Evolutionary conservation across 208 protist genomes (phyloP), one percentile per base, ranked within the genome.

Genomic region (Acanthamoeba castellanii): DNA sequence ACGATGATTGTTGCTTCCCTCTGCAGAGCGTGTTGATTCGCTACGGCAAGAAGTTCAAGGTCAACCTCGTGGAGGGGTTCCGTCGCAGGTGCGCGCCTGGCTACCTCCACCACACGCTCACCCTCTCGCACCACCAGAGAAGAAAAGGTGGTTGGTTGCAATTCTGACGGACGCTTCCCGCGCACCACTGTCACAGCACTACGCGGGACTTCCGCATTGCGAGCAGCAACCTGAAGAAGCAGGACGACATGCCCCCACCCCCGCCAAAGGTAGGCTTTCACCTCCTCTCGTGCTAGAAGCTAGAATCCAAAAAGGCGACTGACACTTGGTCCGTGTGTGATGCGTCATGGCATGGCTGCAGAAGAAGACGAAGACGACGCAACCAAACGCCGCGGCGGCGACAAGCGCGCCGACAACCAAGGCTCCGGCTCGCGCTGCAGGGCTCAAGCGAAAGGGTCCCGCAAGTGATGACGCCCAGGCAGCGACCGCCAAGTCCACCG

Each of bases 11-110:
- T 47, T 47, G 45, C 45, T 47, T 11, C 45, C 5, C 5, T 3
- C 7, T 37, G n/a, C 87, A 92, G 87, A 78, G 87, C 47, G 57
- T 78, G 7, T 42, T 92, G 27, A 92, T 92, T 52, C 45, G 74
- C 30, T 85, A 72, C 34, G 57, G 91, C 30, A 94, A 94, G 91
- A 57, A 94, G 50, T 72, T 47, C 72, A 94, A 94, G 50, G 27
- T 94, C 20, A 84, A 94, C 70, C 72, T 94, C 7, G 27, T 70
- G 42, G 57, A 94, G 74, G 55, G 57, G 0, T 94, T 94, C 91
- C 45, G 72, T 27, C 34, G 91, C 1, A 85, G 76, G 76, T 85
- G 18, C 27, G 76, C 22, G 47, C 27, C 13, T 30, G 27, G 13
- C n/a, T 72, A n/a, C n/a, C 13, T 8, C n/a, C 70, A 82, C 25